These are phyloP conservation scores for Chytriomyces sp. DNA, from an alignment of 192 early-diverging fungal genomes.

Conservation along the genomic window DNA sequence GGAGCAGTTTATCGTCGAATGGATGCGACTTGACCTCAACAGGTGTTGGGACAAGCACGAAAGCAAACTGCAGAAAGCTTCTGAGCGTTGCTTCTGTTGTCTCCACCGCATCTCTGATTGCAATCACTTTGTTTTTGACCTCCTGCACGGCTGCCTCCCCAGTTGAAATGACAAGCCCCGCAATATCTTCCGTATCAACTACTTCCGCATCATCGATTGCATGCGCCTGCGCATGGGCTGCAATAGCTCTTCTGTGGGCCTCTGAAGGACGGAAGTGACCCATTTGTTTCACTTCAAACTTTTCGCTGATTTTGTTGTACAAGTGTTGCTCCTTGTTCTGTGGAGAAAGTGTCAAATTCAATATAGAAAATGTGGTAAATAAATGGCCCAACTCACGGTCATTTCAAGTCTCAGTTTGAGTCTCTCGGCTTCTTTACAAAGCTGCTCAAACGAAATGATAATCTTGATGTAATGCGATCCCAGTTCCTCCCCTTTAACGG, in stretches of 20 bases:
- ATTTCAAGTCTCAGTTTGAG: slow-evolving; percentile 37
- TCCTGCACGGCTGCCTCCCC: not conserved
- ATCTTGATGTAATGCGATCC: slow-evolving; percentile 37
- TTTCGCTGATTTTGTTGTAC: not conserved
- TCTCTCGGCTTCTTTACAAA: slow-evolving; percentile 42
- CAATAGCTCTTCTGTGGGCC: slow-evolving; percentile 9
- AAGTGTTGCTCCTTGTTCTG: slow-evolving; percentile 14
- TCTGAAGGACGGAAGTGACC: slow-evolving; percentile 12
- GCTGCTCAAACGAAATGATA: slow-evolving; percentile 34
- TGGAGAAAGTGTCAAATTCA: not conserved
- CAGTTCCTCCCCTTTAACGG: not conserved
- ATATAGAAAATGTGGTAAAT: not conserved
- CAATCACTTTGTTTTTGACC: slow-evolving; percentile 22
- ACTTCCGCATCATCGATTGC: slow-evolving; percentile 15
- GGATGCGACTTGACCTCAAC: slow-evolving; percentile 9
- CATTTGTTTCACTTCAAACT: not conserved
- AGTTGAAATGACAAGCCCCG: not conserved
- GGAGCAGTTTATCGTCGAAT: slow-evolving; percentile 12
- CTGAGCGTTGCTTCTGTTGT: not conserved
- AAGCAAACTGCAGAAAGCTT: slow-evolving; percentile 13
- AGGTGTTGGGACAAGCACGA: slow-evolving; percentile 16
- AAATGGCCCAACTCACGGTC: slow-evolving; percentile 16
- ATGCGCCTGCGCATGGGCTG: slow-evolving; percentile 2
- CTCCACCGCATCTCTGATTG: slow-evolving; percentile 2
- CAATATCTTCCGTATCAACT: slow-evolving; percentile 5